These are phyloP conservation scores for Coemansia umbellata DNA, from an alignment of 192 early-diverging fungal genomes.

Conservation along the genomic window DNA sequence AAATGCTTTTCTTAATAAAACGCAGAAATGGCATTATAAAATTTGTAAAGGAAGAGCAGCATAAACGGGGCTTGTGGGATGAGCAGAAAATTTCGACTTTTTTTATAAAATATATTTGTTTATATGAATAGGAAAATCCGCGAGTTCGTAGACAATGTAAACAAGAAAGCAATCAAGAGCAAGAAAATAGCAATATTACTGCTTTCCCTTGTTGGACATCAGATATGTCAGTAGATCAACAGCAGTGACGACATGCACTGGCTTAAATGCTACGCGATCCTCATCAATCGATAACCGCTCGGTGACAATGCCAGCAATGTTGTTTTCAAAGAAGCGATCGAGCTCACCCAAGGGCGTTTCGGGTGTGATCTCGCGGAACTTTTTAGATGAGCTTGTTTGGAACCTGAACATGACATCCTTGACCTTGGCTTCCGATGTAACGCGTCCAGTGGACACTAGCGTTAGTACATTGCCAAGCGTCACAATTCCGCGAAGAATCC, in stretches of 20 bases:
- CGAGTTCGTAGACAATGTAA: too few relatives aligned
- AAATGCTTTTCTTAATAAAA: not conserved
- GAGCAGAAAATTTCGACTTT: too few relatives aligned
- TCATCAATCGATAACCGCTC: conserved; percentile 54
- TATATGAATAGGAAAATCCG: too few relatives aligned
- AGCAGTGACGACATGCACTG: conserved; percentile 90
- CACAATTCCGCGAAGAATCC: conserved; percentile 75
- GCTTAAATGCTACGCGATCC: conserved; percentile 55
- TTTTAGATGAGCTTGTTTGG: conserved; percentile 57
- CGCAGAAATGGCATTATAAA: not conserved
- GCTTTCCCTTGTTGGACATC: conserved; percentile 53
- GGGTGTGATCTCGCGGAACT: conserved; percentile 84
- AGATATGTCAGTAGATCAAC: conserved; percentile 85
- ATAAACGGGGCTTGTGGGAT: too few relatives aligned
- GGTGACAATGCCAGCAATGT: conserved; percentile 89
- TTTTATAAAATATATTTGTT: too few relatives aligned
- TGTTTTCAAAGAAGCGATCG: conserved; percentile 87
- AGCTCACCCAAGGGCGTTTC: conserved; percentile 81
- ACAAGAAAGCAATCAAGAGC: not conserved
- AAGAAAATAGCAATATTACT: not conserved
- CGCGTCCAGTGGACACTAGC: conserved; percentile 70
- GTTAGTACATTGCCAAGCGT: conserved; percentile 86
- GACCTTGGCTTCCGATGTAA: conserved; percentile 61
- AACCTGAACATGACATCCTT: conserved; percentile 79
- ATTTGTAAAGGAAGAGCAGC: not conserved